Percentiles rank a stretch among this genome's conserved stretches.
phyloP scores from a whole-genome alignment of 2,329 filamentous ascomycete genomes.

The Coniochaeta pulveracea region DNA sequence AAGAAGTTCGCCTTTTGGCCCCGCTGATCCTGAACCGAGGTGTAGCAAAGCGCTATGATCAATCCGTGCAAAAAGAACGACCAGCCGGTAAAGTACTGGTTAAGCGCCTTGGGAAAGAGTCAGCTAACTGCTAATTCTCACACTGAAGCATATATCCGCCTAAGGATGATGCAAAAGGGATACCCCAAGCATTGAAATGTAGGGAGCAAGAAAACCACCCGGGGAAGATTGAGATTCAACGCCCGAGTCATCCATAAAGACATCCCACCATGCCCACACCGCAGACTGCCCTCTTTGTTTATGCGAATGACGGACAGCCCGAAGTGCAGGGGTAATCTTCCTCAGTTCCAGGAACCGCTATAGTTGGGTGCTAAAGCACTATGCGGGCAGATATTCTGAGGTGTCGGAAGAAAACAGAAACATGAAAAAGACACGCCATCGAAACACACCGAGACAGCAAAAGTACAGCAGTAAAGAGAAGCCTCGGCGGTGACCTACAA shows the following conservation, averaged over 20 bases:
- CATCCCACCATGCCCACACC: slow-evolving; percentile 68
- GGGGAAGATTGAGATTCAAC: slow-evolving; percentile 41
- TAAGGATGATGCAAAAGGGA: no score
- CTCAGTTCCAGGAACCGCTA: slow-evolving; percentile 77
- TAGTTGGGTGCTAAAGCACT: slow-evolving; percentile 50
- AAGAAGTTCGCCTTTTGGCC: slow-evolving; percentile 68
- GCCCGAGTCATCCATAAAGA: slow-evolving; percentile 57
- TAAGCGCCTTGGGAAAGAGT: slow-evolving; percentile 32
- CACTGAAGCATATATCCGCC: slow-evolving; percentile 15
- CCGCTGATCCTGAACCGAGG: slow-evolving; percentile 74
- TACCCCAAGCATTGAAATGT: slow-evolving; percentile 31
- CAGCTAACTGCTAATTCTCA: slow-evolving; percentile 2
- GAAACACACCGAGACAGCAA: slow-evolving; percentile 8
- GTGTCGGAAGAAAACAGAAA: slow-evolving; percentile 21
- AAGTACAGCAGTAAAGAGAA: neutral
- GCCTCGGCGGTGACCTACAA: slow-evolving; percentile 52
- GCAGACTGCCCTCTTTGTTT: slow-evolving; percentile 49
- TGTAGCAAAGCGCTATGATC: slow-evolving; percentile 72
- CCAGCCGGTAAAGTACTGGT: slow-evolving; percentile 38
- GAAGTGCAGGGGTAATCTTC: slow-evolving; percentile 64
- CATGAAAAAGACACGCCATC: slow-evolving; percentile 7
- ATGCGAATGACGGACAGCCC: slow-evolving; percentile 56
- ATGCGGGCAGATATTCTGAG: slow-evolving; percentile 66
- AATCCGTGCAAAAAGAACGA: slow-evolving; percentile 51
- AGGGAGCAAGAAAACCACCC: slow-evolving; percentile 52